Evolutionary conservation across 441 rosid genomes (phyloP), one percentile per base, ranked within the genome.

Genomic region (Arabidopsis hybrid): DNA sequence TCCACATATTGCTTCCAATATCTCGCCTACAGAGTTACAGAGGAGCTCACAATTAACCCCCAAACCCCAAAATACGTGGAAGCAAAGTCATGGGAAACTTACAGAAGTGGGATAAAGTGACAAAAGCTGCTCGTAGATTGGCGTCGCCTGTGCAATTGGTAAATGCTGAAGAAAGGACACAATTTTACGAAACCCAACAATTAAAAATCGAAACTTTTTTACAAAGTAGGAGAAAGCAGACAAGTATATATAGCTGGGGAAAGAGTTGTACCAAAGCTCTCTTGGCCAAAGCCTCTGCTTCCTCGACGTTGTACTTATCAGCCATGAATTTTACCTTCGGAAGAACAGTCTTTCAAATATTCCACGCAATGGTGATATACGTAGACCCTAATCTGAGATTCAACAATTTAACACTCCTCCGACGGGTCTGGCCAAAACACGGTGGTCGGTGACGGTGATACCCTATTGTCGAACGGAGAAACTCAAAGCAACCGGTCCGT

Each of bases 1-100:
- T 95, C 97, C 73, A 91, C 97, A 77, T 95, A 95, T 65, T 95
- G 99, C 88, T 90, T 92, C 98, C 99, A 95, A 80, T 79, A 91
- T 75, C 91, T 91, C 39, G 97, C 96, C 99, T 92, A 78, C 59
- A 78, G 11, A 73, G 45, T 97, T 92, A 78, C 56, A 78, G 11
- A 73, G 45, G 39, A 61, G 26, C 73, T 14, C 55, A 47, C 47
- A 58, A 49, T 55, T 16, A 42, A 39, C 72, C 63, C 32, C 60
- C 46, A 34, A 58, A 14, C n/a, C 17, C 17, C 18, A 38, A 61
- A 18, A n/a, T 3, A n/a, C 6, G 6, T 10, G 6, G 50, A 18
- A 52, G 29, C 17, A 16, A 70, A 56, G 39, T 43, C 32, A 58
- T 14, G 18, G 17, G 57, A 39, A 74, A 83, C 94, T 95, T 85